phyloP scores from a whole-genome alignment of 768 basidiomycete genomes.

The Phlebiopsis gigantea region DNA sequence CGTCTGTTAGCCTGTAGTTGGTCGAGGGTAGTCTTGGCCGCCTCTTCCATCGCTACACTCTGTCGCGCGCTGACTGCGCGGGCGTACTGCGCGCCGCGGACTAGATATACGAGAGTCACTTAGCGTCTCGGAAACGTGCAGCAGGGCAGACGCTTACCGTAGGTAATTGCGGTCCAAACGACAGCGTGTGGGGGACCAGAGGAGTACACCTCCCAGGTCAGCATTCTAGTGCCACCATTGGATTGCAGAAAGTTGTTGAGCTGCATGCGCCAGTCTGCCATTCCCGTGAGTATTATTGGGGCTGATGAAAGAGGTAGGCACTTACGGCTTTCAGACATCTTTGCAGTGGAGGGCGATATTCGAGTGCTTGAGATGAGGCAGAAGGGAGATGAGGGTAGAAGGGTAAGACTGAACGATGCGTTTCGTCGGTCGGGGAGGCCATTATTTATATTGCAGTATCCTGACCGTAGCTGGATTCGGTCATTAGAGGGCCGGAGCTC shows the following conservation, averaged over 20 bases:
- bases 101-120: conserved; percentile 7
- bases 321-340: conserved; percentile 18
- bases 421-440: background rate
- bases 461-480: conserved; percentile 4
- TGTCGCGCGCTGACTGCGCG: conserved; percentile 15
- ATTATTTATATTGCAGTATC: conserved; percentile 1
- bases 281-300: background rate
- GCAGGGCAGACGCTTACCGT: conserved; percentile 12
- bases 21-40: conserved; percentile 20
- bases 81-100: conserved; percentile 24
- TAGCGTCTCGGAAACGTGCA: background rate
- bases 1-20: conserved; percentile 18
- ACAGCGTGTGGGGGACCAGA: conserved; percentile 23
- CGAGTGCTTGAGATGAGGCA: background rate
- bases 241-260: conserved; percentile 28
- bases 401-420: background rate
- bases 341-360: background rate
- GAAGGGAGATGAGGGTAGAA: background rate
- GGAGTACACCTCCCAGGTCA: conserved; percentile 22
- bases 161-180: conserved; percentile 24
- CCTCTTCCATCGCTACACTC: conserved; percentile 22
- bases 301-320: background rate
- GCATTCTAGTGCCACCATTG: conserved; percentile 18
- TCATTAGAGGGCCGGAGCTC: conserved; percentile 4
- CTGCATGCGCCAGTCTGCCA: conserved; percentile 26